A percentile compares a stretch with the other conserved stretches of the same genome.
phyloP scores from a whole-genome alignment of 2,329 filamentous ascomycete genomes.

The Fusarium avenaceum region DNA sequence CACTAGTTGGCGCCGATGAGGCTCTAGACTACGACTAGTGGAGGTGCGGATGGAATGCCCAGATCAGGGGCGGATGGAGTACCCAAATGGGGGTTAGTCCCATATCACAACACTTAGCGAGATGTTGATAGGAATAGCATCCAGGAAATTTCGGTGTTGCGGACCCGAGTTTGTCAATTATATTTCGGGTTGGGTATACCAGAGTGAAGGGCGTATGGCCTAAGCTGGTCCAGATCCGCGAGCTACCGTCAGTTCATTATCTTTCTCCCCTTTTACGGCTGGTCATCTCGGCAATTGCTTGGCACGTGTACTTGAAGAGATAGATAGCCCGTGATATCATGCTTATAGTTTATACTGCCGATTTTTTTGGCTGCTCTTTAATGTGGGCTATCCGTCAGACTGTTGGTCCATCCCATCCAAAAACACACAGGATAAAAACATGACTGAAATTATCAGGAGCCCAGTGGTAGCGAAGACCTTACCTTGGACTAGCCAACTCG shows the following conservation, averaged over 20 bases:
- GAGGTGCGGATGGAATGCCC: background rate
- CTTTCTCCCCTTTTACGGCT: background rate
- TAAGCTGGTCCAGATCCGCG: background rate
- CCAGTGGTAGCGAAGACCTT: too few species aligned
- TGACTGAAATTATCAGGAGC: too few species aligned
- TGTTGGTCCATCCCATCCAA: too few species aligned
- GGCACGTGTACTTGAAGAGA: too few species aligned
- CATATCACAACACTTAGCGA: slow-evolving; percentile 1
- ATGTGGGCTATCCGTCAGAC: too few species aligned
- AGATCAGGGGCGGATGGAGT: background rate
- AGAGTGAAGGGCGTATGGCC: background rate
- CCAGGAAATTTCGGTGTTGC: background rate
- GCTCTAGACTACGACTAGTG: background rate
- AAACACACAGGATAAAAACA: too few species aligned
- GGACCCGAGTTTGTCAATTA: background rate
- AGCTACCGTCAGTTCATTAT: background rate
- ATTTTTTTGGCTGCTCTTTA: too few species aligned
- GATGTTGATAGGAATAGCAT: background rate
- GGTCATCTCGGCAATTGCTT: background rate
- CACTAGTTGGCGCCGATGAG: background rate
- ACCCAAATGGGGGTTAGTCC: background rate
- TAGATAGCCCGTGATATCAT: too few species aligned
- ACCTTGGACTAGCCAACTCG: too few species aligned
- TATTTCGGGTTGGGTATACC: background rate
- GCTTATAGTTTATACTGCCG: too few species aligned